Evolutionary conservation across 257 asterid species (phyloP).

Genomic region (Solanum bulbocastanum): DNA sequence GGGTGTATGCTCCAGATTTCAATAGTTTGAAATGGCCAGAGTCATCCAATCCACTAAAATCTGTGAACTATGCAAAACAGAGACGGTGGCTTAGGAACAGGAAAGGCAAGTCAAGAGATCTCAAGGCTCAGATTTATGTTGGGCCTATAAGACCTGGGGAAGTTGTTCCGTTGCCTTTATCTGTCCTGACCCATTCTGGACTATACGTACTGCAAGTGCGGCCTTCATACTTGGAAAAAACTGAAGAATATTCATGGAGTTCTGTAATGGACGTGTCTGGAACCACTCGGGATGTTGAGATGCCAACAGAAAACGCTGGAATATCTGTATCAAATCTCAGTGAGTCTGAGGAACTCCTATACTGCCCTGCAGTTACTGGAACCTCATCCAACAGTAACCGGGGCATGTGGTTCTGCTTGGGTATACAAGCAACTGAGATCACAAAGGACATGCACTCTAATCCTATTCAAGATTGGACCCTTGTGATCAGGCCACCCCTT

Average conservation of each 20-base stretch:
- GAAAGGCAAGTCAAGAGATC: constrained; percentile 27
- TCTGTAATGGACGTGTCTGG: constrained; percentile 41
- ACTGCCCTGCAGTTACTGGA: constrained; percentile 55
- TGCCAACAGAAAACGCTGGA: constrained; percentile 34
- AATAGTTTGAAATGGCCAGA: constrained; percentile 79
- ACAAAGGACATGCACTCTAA: constrained; percentile 57
- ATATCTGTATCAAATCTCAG: constrained; percentile 57
- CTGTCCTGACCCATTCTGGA: constrained; percentile 49
- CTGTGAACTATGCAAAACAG: constrained; percentile 62
- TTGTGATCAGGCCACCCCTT: constrained; percentile 68
- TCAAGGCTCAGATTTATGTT: constrained; percentile 33
- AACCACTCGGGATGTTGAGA: constrained; percentile 35
- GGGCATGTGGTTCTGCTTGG: constrained; percentile 81
- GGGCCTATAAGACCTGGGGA: constrained; percentile 81
- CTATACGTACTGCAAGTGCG: constrained; percentile 52
- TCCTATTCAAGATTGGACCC: constrained; percentile 77
- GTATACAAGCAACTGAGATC: constrained; percentile 72
- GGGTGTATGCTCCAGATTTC: constrained; percentile 82
- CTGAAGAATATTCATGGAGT: constrained; percentile 69
- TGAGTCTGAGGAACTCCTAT: constrained; percentile 59
- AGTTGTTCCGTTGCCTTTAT: constrained; percentile 61
- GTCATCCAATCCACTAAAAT: constrained; percentile 41
- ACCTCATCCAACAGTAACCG: constrained; percentile 54
- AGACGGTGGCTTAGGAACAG: constrained; percentile 85
- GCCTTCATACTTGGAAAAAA: constrained; percentile 42